Evolutionary conservation across 2,329 filamentous ascomycete genomes (phyloP).

Genomic region (Onygena corvina): DNA sequence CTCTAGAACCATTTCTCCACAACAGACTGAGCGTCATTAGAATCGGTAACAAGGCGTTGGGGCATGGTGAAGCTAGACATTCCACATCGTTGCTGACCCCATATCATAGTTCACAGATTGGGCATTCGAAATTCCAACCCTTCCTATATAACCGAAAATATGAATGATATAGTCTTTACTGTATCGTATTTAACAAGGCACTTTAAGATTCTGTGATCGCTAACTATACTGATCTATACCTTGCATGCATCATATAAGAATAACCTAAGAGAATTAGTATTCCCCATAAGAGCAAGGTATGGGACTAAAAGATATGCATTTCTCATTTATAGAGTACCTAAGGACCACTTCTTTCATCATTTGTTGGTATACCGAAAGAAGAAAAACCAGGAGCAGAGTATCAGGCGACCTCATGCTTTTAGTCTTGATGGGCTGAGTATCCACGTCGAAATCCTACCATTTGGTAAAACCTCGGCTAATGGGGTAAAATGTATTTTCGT

Average conservation of each 20-base stretch:
- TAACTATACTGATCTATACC: background rate
- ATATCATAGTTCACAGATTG: background rate
- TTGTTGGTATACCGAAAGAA: too few species aligned
- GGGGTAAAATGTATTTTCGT: too few species aligned
- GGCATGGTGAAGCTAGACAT: background rate
- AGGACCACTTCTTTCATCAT: too few species aligned
- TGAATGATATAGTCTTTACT: background rate
- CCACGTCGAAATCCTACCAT: too few species aligned
- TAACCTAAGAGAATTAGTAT: background rate
- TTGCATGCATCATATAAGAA: background rate
- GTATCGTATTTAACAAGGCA: background rate
- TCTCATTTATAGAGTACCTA: too few species aligned
- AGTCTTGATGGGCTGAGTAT: too few species aligned
- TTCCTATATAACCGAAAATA: background rate
- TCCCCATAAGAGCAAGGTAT: conserved; percentile 2
- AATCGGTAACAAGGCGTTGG: background rate
- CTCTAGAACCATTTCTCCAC: background rate
- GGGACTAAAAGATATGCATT: too few species aligned
- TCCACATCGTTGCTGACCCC: background rate
- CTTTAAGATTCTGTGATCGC: background rate
- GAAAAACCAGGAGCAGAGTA: too few species aligned
- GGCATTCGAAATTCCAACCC: background rate
- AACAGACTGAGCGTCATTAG: background rate
- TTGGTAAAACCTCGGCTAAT: too few species aligned
- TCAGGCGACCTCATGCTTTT: too few species aligned